phyloP scores from a whole-genome alignment of 257 asterid species.

The Lycium barbarum region DNA sequence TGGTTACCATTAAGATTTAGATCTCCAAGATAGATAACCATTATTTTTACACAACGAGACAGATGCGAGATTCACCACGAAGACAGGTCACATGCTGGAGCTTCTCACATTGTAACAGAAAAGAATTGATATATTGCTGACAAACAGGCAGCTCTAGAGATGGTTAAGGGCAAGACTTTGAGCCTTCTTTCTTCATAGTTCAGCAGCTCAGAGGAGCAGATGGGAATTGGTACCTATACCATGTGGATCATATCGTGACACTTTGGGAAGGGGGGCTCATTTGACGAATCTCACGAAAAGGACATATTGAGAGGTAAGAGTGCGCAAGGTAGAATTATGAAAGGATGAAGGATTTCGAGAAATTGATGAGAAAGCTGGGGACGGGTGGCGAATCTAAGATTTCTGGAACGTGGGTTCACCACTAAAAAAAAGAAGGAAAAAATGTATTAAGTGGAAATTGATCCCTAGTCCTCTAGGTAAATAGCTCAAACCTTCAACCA shows the following conservation, averaged over 20 bases:
- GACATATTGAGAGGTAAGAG: background rate
- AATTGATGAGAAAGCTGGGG: background rate
- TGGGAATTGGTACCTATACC: constrained; percentile 8
- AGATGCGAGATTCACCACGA: constrained; percentile 12
- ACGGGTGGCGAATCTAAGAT: background rate
- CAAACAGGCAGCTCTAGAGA: constrained; percentile 15
- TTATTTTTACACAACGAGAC: background rate
- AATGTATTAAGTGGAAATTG: too few species aligned
- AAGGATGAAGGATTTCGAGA: constrained; percentile 7
- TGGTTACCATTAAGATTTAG: background rate
- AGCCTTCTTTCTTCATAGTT: background rate
- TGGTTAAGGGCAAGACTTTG: background rate
- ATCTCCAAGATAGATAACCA: background rate
- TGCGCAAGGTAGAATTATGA: background rate
- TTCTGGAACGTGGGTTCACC: too few species aligned
- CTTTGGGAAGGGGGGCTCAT: background rate
- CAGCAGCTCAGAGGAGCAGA: constrained; percentile 12
- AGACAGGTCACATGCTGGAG: constrained; percentile 10
- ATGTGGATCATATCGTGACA: constrained; percentile 7
- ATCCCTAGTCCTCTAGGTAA: too few species aligned
- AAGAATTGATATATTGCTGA: background rate
- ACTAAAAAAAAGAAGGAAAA: too few species aligned
- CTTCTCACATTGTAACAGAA: constrained; percentile 12
- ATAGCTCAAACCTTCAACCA: too few species aligned
- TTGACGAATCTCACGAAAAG: background rate